Evolutionary conservation across 108 stramenopile genomes (phyloP).

Genomic region (Parmales sp.): DNA sequence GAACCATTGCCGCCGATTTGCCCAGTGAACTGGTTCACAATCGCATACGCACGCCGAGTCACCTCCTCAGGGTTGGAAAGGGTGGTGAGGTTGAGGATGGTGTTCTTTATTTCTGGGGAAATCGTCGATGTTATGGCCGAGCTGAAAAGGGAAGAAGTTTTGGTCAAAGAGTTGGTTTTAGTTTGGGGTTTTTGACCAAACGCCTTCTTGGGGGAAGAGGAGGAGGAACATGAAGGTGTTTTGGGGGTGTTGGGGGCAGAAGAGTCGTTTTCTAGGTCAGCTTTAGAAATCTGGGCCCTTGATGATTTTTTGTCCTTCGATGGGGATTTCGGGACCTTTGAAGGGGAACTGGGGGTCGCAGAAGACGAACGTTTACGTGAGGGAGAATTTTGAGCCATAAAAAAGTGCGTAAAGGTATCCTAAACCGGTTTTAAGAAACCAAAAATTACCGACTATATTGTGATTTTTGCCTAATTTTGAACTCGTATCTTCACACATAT

Average conservation of each 20-base stretch:
- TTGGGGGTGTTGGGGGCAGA: neutral
- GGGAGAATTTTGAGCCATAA: neutral
- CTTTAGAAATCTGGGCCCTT: too few species aligned
- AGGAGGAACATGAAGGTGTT: neutral
- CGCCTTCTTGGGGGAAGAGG: neutral
- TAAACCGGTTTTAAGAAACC: too few species aligned
- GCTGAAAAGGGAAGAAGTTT: neutral
- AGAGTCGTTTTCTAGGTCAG: neutral
- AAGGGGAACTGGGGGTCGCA: neutral
- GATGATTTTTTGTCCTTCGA: neutral
- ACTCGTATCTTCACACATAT: too few species aligned
- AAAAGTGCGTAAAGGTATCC: too few species aligned
- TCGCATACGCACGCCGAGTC: neutral
- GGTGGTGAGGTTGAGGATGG: neutral
- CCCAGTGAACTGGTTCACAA: slow-evolving; percentile 65
- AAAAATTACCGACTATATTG: too few species aligned
- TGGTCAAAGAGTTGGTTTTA: neutral
- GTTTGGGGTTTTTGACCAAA: neutral
- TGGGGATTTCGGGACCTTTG: neutral
- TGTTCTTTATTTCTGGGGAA: neutral
- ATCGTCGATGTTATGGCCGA: neutral
- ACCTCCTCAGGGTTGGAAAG: neutral
- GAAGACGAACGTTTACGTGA: neutral
- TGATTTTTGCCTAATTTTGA: too few species aligned
- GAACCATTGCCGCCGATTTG: slow-evolving; percentile 77